Evolutionary conservation across 2,329 filamentous ascomycete genomes (phyloP).

Genomic region (Calonectria ilicicola): DNA sequence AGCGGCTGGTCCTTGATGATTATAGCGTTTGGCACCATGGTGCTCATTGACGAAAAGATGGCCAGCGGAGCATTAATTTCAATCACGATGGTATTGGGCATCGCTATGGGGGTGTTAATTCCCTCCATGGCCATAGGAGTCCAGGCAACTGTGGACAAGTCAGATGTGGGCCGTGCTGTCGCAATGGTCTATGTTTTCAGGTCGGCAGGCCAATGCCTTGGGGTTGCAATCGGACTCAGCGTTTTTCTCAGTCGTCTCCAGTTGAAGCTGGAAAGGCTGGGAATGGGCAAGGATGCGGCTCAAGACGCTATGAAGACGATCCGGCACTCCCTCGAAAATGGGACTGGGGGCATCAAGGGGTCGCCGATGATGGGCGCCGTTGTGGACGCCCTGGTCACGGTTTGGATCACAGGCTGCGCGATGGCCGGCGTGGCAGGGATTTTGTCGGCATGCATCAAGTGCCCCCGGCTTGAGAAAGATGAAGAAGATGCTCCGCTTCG

Average conservation of each 20-base stretch:
- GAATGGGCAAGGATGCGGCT: constrained; percentile 24
- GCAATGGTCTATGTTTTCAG: constrained; percentile 42
- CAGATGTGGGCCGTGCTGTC: constrained; percentile 38
- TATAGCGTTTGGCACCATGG: constrained; percentile 67
- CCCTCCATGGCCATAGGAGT: constrained; percentile 72
- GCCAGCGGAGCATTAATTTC: constrained; percentile 68
- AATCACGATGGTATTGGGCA: constrained; percentile 68
- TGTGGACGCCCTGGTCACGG: constrained; percentile 24
- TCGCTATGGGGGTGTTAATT: constrained; percentile 75
- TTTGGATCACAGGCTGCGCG: constrained; percentile 38
- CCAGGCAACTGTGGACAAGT: constrained; percentile 60
- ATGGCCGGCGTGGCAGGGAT: constrained; percentile 33
- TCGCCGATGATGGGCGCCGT: constrained; percentile 30
- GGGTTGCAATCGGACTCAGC: constrained; percentile 41
- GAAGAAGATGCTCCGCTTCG: not conserved
- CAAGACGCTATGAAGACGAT: constrained; percentile 37
- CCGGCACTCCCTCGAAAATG: constrained; percentile 31
- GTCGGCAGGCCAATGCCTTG: constrained; percentile 43
- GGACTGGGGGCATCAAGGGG: constrained; percentile 17
- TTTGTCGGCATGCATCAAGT: constrained; percentile 34
- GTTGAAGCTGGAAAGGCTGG: constrained; percentile 24
- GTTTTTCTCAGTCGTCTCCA: constrained; percentile 41
- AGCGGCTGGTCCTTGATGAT: constrained; percentile 71
- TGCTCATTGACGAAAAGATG: constrained; percentile 61
- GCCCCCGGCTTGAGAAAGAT: constrained; percentile 33